Conservation (phyloP, 192 early-diverging fungal species). For the Globomyces pollinis-pini region DNA sequence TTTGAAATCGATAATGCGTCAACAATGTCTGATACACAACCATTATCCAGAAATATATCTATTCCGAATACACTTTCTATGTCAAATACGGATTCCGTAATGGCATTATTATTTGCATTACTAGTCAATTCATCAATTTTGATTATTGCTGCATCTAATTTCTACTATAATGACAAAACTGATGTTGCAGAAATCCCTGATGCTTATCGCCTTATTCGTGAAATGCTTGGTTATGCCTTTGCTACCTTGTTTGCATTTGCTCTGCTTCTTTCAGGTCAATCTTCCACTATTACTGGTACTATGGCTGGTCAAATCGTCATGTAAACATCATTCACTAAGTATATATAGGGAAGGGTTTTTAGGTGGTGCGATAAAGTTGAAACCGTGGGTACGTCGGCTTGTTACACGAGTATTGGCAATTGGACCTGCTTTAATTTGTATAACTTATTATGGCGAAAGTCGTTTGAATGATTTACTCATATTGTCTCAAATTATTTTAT, state of each 20-base stretch:
- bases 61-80: constrained; percentile 41
- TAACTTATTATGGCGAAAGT: constrained; percentile 49
- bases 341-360: constrained; percentile 1
- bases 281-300: constrained; percentile 73
- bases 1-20: constrained; percentile 16
- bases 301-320: constrained; percentile 79
- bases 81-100: constrained; percentile 54
- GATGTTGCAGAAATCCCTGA: constrained; percentile 58
- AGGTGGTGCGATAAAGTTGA: constrained; percentile 27
- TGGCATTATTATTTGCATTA: constrained; percentile 64
- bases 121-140: constrained; percentile 74
- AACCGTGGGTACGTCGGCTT: constrained; percentile 63
- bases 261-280: constrained; percentile 67
- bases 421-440: constrained; percentile 61
- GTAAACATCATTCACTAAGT: constrained; percentile 64
- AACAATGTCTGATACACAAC: constrained; percentile 4
- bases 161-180: constrained; percentile 41
- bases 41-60: constrained; percentile 6
- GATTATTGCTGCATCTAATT: constrained; percentile 68
- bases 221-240: constrained; percentile 54
- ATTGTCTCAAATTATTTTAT: constrained; percentile 67
- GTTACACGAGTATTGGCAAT: constrained; percentile 66
- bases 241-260: constrained; percentile 69
- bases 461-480: constrained; percentile 61
- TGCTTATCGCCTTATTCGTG: constrained; percentile 52